Evolutionary conservation across 441 rosid genomes (phyloP).

Genomic region (Cnidoscolus chayamansa): DNA sequence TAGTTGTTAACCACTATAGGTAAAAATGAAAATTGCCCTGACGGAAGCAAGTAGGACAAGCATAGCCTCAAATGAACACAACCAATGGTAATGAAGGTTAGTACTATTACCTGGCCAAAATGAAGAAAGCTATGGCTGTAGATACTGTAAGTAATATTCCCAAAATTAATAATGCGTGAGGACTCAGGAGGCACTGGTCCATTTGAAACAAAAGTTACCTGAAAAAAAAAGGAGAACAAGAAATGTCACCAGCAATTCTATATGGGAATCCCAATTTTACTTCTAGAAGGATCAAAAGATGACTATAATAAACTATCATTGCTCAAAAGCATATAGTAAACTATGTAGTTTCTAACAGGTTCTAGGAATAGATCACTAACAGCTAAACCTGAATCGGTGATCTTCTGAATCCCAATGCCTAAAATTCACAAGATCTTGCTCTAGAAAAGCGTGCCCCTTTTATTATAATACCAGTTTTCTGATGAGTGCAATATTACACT

Average conservation of each 20-base stretch:
- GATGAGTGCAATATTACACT: background rate
- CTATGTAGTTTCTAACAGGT: background rate
- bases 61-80: too few species aligned
- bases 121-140: constrained; percentile 91
- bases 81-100: background rate
- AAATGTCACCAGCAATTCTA: constrained; percentile 11
- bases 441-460: background rate
- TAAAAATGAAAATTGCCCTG: background rate
- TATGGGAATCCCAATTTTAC: background rate
- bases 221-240: constrained; percentile 11
- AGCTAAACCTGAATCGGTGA: background rate
- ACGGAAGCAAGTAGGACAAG: background rate
- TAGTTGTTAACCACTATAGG: background rate
- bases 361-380: background rate
- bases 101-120: constrained; percentile 64
- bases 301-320: background rate
- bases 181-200: constrained; percentile 68
- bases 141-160: constrained; percentile 61
- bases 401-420: background rate
- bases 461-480: background rate
- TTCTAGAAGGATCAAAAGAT: background rate
- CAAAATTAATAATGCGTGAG: constrained; percentile 46
- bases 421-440: background rate
- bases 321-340: background rate
- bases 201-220: constrained; percentile 77